These are phyloP conservation scores for Trichoderma koningii DNA, from an alignment of 2,329 filamentous ascomycete genomes.

Conservation along the genomic window DNA sequence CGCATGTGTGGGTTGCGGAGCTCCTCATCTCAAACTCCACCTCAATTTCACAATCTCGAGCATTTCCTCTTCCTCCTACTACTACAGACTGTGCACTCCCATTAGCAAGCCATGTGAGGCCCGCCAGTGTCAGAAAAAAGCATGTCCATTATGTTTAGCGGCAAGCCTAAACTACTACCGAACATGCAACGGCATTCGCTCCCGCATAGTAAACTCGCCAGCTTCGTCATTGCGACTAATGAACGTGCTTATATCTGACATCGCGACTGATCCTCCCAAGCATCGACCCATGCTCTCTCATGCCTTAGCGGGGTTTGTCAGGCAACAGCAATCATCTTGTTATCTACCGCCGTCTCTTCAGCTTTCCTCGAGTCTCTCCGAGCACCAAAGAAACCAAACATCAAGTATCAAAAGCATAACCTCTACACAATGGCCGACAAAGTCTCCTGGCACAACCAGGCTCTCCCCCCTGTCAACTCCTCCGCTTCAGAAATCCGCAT, in stretches of 20 bases:
- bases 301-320: not conserved
- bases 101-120: not conserved
- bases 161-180: not conserved
- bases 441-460: constrained; percentile 11
- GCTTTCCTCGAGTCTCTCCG: too few species aligned
- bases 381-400: not conserved
- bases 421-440: not conserved
- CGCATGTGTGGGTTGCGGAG: too few species aligned
- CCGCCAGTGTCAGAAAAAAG: not conserved
- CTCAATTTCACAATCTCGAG: not conserved
- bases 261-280: not conserved
- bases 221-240: not conserved
- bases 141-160: not conserved
- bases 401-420: not conserved
- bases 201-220: too few species aligned
- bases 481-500: constrained; percentile 10
- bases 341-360: not conserved
- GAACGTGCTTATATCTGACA: not conserved
- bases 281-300: too few species aligned
- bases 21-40: not conserved
- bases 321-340: not conserved
- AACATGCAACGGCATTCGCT: not conserved
- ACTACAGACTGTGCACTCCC: too few species aligned
- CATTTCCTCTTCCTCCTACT: not conserved
- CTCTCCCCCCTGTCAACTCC: constrained; percentile 1